A percentile compares a stretch with the other conserved stretches of the same genome.
phyloP scores from a whole-genome alignment of 2,329 filamentous ascomycete genomes.

The Ceratocystis lukuohia region DNA sequence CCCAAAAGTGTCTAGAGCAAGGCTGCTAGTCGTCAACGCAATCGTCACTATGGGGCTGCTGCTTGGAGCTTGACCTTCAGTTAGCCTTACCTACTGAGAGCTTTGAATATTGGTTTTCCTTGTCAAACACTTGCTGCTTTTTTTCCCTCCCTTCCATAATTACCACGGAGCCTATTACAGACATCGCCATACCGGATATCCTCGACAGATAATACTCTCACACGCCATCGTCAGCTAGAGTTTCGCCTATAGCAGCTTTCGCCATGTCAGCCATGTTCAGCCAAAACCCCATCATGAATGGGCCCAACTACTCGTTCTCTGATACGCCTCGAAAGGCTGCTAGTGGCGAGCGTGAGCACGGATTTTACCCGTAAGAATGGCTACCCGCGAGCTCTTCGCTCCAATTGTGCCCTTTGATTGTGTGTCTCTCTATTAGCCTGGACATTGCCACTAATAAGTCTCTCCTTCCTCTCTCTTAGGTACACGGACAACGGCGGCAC shows the following conservation, averaged over 20 bases:
- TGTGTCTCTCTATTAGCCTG: not conserved
- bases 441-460: not conserved
- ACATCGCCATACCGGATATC: not conserved
- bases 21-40: conserved; percentile 33
- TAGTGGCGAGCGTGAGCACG: conserved; percentile 50
- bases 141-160: not conserved
- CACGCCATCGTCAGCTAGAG: not conserved
- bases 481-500: conserved; percentile 98
- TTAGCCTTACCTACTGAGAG: conserved; percentile 5
- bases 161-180: not conserved
- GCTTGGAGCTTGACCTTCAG: not conserved
- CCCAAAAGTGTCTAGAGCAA: conserved; percentile 27
- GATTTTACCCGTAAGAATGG: conserved; percentile 72
- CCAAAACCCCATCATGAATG: conserved; percentile 55
- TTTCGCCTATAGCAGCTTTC: not conserved
- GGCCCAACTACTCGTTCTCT: conserved; percentile 55
- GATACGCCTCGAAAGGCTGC: conserved; percentile 40
- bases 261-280: conserved; percentile 54
- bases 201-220: not conserved
- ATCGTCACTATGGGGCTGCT: conserved; percentile 9
- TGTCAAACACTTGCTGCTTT: not conserved
- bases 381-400: not conserved
- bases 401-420: not conserved
- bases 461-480: conserved; percentile 31
- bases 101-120: not conserved